Percentiles rank a stretch among this genome's conserved stretches.
Evolutionary conservation across 768 basidiomycete species (phyloP).

Genomic region (Boletus fagicola): DNA sequence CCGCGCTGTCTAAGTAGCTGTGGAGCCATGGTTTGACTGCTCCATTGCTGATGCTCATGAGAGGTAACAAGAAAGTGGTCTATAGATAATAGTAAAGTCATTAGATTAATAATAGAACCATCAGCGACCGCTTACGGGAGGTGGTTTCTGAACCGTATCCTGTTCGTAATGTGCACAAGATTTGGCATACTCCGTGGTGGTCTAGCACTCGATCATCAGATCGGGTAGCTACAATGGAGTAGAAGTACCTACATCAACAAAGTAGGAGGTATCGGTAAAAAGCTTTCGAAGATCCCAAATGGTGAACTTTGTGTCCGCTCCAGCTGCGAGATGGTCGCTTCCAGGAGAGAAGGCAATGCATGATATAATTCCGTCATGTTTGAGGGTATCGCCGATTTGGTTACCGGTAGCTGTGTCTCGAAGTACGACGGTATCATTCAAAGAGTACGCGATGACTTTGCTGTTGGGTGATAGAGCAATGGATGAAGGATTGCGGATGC

Average conservation of each 20-base stretch:
- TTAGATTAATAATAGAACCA: neutral
- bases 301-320: conserved; percentile 9
- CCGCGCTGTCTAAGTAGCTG: conserved; percentile 5
- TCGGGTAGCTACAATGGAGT: neutral
- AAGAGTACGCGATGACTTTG: conserved; percentile 17
- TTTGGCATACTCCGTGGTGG: neutral
- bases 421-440: conserved; percentile 7
- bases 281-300: conserved; percentile 16
- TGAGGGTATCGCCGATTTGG: conserved; percentile 10
- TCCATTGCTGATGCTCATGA: conserved; percentile 17
- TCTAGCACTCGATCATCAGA: conserved; percentile 1
- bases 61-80: conserved; percentile 12
- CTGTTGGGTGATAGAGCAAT: conserved; percentile 10
- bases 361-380: conserved; percentile 8
- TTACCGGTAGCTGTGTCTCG: conserved; percentile 10
- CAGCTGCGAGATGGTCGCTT: conserved; percentile 5
- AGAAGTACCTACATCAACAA: neutral
- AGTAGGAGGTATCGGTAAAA: neutral
- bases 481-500: conserved; percentile 8
- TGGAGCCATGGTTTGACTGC: conserved; percentile 23
- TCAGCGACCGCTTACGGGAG: neutral
- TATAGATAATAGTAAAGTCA: neutral
- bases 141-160: neutral
- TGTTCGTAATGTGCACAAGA: conserved; percentile 8
- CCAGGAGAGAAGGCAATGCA: conserved; percentile 14